Percentiles rank a stretch among this genome's conserved stretches.
phyloP scores from a whole-genome alignment of 306 rosid genomes.

The Senna siamea region DNA sequence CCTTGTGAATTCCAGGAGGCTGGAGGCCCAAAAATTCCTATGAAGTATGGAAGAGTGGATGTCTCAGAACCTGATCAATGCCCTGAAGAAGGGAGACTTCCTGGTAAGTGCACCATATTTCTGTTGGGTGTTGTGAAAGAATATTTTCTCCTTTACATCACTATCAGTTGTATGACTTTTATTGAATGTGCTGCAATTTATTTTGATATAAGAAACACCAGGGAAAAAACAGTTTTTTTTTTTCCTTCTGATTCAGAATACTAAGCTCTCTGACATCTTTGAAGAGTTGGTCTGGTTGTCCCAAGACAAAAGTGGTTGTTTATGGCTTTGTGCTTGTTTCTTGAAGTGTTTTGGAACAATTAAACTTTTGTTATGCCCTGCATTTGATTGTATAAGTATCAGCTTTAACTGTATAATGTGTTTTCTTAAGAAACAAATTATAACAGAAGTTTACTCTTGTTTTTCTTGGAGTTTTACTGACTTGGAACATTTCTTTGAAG shows the following conservation, averaged over 20 bases:
- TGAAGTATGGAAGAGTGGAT: slow-evolving; percentile 95
- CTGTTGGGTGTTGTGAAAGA: slow-evolving; percentile 30
- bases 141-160: slow-evolving; percentile 13
- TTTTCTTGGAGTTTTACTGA: background rate
- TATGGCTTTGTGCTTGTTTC: background rate
- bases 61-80: slow-evolving; percentile 74
- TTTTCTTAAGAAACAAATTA: background rate
- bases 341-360: background rate
- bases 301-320: background rate
- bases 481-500: background rate
- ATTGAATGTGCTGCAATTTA: slow-evolving; percentile 28
- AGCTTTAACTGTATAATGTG: slow-evolving; percentile 4
- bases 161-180: slow-evolving; percentile 21
- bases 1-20: slow-evolving; percentile 67
- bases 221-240: background rate
- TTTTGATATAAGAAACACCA: slow-evolving; percentile 29
- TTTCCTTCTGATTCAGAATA: background rate
- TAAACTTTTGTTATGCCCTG: background rate
- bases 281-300: background rate
- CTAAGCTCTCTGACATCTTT: slow-evolving; percentile 6
- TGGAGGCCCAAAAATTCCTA: slow-evolving; percentile 96
- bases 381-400: slow-evolving; percentile 2
- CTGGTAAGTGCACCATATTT: slow-evolving; percentile 59
- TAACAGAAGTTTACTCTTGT: background rate
- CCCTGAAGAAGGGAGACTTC: slow-evolving; percentile 99